phyloP scores from a whole-genome alignment of 2,329 filamentous ascomycete genomes.

The Penicillium sp. region DNA sequence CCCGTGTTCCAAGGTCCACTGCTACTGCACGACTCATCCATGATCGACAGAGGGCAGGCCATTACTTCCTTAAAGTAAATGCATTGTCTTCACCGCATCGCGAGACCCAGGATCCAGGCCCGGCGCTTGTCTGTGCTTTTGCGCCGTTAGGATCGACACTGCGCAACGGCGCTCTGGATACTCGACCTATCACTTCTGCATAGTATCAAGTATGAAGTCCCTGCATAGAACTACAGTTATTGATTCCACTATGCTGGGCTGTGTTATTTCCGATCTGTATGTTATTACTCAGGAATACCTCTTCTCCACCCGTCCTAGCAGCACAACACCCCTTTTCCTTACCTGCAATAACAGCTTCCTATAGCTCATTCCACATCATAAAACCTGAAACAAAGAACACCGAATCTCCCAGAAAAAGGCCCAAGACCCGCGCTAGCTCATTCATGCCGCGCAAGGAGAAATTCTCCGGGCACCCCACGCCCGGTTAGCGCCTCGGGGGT shows the following conservation, averaged over 20 bases:
- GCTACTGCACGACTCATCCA: neutral
- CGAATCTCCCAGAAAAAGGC: neutral
- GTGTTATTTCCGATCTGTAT: neutral
- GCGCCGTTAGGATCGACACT: constrained; percentile 8
- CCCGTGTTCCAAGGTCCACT: neutral
- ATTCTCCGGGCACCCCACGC: neutral
- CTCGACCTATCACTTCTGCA: neutral
- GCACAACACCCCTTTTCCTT: neutral
- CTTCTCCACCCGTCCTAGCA: neutral
- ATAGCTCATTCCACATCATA: neutral
- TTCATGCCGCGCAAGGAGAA: constrained; percentile 5
- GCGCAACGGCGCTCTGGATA: constrained; percentile 1
- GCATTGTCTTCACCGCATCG: neutral
- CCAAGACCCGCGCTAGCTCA: constrained; percentile 1
- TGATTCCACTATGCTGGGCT: neutral
- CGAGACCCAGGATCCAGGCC: neutral
- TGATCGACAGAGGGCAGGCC: neutral
- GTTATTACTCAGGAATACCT: neutral
- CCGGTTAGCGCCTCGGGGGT: neutral
- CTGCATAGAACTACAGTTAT: neutral
- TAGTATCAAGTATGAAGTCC: neutral
- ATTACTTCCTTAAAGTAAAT: neutral
- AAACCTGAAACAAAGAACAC: neutral
- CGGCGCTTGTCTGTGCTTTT: constrained; percentile 2
- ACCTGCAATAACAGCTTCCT: too few relatives aligned